phyloP scores from a whole-genome alignment of 352 stramenopile genomes.

The Phytopythium aichiense region DNA sequence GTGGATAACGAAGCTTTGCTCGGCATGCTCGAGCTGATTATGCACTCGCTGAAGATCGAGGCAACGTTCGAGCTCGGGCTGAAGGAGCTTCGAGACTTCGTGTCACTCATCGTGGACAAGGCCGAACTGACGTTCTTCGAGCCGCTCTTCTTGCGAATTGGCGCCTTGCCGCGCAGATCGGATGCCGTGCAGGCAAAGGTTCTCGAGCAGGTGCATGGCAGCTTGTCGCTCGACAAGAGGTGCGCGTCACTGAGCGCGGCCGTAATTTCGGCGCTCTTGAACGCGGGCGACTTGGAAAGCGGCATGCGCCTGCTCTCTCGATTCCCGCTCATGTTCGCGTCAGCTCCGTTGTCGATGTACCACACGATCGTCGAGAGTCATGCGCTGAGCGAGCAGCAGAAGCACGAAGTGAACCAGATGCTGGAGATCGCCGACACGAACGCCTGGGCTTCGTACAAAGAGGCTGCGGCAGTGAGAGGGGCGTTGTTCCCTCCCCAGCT shows the following conservation, averaged over 20 bases:
- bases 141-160: slow-evolving; percentile 33
- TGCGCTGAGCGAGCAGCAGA: slow-evolving; percentile 60
- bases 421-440: slow-evolving; percentile 82
- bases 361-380: slow-evolving; percentile 74
- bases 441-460: slow-evolving; percentile 76
- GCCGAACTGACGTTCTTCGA: slow-evolving; percentile 38
- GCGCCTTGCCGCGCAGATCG: slow-evolving; percentile 18
- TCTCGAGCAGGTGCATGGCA: slow-evolving; percentile 43
- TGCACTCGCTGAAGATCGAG: slow-evolving; percentile 31
- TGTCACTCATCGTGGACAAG: slow-evolving; percentile 38
- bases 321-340: slow-evolving; percentile 60
- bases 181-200: slow-evolving; percentile 41
- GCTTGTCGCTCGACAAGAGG: slow-evolving; percentile 29
- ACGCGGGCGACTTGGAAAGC: slow-evolving; percentile 41
- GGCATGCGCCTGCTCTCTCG: slow-evolving; percentile 57
- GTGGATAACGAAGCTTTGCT: slow-evolving; percentile 33
- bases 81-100: slow-evolving; percentile 36
- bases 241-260: slow-evolving; percentile 55
- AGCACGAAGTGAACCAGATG: slow-evolving; percentile 60
- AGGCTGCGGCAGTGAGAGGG: slow-evolving; percentile 33
- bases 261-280: slow-evolving; percentile 67
- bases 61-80: slow-evolving; percentile 18
- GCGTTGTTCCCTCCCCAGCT: slow-evolving; percentile 74
- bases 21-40: slow-evolving; percentile 47
- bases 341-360: slow-evolving; percentile 67